Evolutionary conservation across 2,329 filamentous ascomycete species (phyloP).

Genomic region (Catunica adiposa): DNA sequence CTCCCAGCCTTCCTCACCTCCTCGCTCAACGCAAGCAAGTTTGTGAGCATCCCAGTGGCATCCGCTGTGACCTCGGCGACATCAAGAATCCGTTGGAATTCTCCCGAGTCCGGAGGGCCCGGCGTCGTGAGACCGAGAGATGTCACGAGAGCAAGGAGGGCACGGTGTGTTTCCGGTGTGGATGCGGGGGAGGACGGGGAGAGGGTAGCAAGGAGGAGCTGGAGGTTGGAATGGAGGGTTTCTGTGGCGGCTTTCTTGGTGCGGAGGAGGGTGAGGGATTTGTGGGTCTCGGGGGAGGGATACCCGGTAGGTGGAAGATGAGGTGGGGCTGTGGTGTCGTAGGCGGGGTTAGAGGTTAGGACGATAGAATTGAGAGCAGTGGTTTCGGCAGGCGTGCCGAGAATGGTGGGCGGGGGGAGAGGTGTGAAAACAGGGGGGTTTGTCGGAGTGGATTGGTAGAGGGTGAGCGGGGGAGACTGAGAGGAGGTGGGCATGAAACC

Average conservation of each 20-base stretch:
- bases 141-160: neutral
- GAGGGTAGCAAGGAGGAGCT: slow-evolving; percentile 61
- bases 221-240: slow-evolving; percentile 69
- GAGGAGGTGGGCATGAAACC: slow-evolving; percentile 58
- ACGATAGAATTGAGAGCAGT: neutral
- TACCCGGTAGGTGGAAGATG: neutral
- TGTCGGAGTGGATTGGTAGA: slow-evolving; percentile 43
- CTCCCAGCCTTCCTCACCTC: neutral
- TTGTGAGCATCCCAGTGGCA: neutral
- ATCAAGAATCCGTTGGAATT: neutral
- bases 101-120: slow-evolving; percentile 36
- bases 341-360: neutral
- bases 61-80: neutral
- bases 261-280: slow-evolving; percentile 50
- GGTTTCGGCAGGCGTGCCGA: slow-evolving; percentile 17
- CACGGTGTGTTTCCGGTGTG: neutral
- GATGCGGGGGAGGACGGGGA: slow-evolving; percentile 49
- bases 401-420: neutral
- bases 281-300: slow-evolving; percentile 21
- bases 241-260: slow-evolving; percentile 86
- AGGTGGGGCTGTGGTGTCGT: neutral
- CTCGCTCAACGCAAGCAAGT: neutral
- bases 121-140: slow-evolving; percentile 60
- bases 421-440: neutral
- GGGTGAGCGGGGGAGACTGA: slow-evolving; percentile 51